These are phyloP conservation scores for Chenopodium formosanum DNA, from an alignment of 148 eudicot species.

Conservation along the genomic window DNA sequence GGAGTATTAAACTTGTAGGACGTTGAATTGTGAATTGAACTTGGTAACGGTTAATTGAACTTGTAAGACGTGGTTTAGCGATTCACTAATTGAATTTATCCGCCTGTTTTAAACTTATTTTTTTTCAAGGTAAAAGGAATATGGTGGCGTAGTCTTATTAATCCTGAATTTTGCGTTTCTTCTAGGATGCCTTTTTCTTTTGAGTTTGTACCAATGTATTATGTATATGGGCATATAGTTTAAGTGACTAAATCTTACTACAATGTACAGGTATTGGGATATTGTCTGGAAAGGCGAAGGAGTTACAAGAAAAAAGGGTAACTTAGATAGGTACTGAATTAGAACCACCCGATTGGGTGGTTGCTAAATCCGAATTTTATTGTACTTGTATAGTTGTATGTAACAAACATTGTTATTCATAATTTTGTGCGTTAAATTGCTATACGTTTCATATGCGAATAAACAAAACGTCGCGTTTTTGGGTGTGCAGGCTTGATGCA, in stretches of 20 bases:
- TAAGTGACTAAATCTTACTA: neutral
- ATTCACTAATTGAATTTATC: no score
- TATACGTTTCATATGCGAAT: no score
- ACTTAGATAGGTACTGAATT: conserved; percentile 54
- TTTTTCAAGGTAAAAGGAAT: neutral
- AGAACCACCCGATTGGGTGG: neutral
- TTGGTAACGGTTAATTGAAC: no score
- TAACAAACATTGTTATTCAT: neutral
- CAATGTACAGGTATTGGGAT: conserved; percentile 67
- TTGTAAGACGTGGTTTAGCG: no score
- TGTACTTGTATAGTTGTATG: neutral
- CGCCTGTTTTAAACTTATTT: neutral
- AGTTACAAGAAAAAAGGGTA: conserved; percentile 60
- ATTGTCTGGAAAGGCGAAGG: conserved; percentile 74
- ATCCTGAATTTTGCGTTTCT: neutral
- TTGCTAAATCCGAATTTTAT: neutral
- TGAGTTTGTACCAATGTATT: neutral
- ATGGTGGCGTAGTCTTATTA: neutral
- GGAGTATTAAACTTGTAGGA: no score
- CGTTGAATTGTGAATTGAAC: no score
- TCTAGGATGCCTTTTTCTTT: neutral
- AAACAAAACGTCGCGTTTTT: no score
- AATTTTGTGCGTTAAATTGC: no score
- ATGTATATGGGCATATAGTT: neutral
- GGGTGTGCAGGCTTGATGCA: conserved; percentile 50